Evolutionary conservation across 495 filamentous ascomycete species (phyloP), one percentile per base, ranked within the genome.

Genomic region (Thozetella sp.): DNA sequence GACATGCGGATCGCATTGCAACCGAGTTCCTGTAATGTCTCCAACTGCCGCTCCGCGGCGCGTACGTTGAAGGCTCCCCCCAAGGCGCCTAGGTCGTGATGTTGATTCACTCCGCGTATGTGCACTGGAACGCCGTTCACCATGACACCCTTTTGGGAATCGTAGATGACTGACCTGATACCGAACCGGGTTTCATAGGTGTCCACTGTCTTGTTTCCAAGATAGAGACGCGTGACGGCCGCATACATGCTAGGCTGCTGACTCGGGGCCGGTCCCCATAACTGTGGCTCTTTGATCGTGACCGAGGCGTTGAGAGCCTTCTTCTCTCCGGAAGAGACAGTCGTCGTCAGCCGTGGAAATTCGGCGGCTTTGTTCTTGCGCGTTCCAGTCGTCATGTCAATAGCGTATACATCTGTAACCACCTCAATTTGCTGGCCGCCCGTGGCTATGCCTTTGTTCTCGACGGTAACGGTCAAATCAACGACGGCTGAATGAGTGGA

Each of bases 141-240:
- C 56, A 57, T 19, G 3, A 46, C 50, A 1, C 22, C 22, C 17
- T 55, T 56, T 19, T 22, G 15, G 0, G 63, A 57, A 50, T 76
- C 71, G 50, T 72, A 77, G 0, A 59, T 68, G 3, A 83, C 27
- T 0, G 69, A 62, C 4, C 79, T 78, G 53, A 82, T 76, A 22
- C 80, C 80, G 51, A 82, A 83, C 12, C 25, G 69, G 27, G 80
- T 83, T 51, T 78, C 69, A 59, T 83, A 82, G 0, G 67, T 72
- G 56, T 83, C 80, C 48, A 81, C 57, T 11, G 64, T 59, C 11
- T 61, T 55, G 20, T 59, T 58, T n/a, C 59, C 57, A 4, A 50
- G 50, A 13, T 43, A 57, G 13, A 82, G 25, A 0, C 60, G 65
- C 3, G 80, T 80, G 10, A 77, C 54, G 17, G 79, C 80, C n/a